Evolutionary conservation across 2,329 filamentous ascomycete genomes (phyloP).

Genomic region (Aureobasidium sp.): DNA sequence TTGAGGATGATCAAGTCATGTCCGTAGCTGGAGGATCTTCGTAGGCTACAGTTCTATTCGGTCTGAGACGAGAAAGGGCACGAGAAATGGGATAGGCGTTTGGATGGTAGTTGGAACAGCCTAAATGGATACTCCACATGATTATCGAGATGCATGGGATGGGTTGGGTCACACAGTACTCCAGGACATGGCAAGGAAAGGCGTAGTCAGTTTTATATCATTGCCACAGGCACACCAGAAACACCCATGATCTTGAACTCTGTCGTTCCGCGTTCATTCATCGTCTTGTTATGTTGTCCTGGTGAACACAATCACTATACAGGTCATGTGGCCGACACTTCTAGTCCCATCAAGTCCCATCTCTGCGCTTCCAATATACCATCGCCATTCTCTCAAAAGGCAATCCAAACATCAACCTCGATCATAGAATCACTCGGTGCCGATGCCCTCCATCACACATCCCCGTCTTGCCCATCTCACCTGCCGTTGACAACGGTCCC

Average conservation of each 20-base stretch:
- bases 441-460: background rate
- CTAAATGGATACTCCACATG: background rate
- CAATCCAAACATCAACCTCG: background rate
- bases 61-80: background rate
- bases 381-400: background rate
- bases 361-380: background rate
- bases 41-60: background rate
- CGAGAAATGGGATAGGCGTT: background rate
- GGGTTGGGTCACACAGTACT: background rate
- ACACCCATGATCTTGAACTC: background rate
- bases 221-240: background rate
- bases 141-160: background rate
- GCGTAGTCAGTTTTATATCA: background rate
- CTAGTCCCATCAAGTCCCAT: background rate
- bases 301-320: background rate
- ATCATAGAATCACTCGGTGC: background rate
- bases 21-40: constrained; percentile 1
- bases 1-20: constrained; percentile 72
- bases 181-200: background rate
- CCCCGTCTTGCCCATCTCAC: background rate
- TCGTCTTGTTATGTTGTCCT: background rate
- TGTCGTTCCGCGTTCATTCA: background rate
- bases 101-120: background rate
- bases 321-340: background rate
- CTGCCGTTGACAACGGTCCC: background rate